A percentile compares a stretch with the other conserved stretches of the same genome.
Evolutionary conservation across 306 rosid genomes (phyloP).

Genomic region (Corylus americana): DNA sequence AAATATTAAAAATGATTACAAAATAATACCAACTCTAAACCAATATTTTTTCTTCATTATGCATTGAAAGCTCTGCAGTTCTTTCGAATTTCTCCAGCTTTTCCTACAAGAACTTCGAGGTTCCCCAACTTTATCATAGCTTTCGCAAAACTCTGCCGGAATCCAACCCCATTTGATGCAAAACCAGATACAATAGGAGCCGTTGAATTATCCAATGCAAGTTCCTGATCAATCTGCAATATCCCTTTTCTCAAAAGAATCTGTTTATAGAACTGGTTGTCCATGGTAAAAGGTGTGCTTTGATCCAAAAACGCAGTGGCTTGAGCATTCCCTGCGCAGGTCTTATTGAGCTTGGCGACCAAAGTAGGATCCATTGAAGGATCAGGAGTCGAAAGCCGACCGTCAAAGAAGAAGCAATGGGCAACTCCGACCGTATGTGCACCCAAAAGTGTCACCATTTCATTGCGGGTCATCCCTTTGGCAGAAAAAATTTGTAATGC

Average conservation of each 20-base stretch:
- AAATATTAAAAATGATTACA: too few species aligned
- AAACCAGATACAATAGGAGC: slow-evolving; percentile 29
- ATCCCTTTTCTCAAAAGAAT: slow-evolving; percentile 38
- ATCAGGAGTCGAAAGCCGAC: slow-evolving; percentile 37
- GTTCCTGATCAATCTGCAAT: slow-evolving; percentile 48
- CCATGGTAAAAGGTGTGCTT: slow-evolving; percentile 38
- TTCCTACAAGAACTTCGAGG: slow-evolving; percentile 38
- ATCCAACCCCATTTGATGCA: slow-evolving; percentile 22
- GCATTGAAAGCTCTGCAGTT: slow-evolving; percentile 51
- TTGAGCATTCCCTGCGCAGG: slow-evolving; percentile 3
- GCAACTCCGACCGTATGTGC: slow-evolving; percentile 61
- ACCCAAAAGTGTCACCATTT: slow-evolving; percentile 63
- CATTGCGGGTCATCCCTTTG: slow-evolving; percentile 38
- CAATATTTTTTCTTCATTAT: background rate
- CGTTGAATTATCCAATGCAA: slow-evolving; percentile 35
- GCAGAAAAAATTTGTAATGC: background rate
- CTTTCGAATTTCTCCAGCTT: slow-evolving; percentile 45
- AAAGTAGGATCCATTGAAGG: slow-evolving; percentile 50
- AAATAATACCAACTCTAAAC: background rate
- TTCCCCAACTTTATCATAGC: slow-evolving; percentile 51
- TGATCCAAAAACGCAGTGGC: slow-evolving; percentile 51
- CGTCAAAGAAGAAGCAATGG: slow-evolving; percentile 45
- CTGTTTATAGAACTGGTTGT: slow-evolving; percentile 42
- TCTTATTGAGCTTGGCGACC: slow-evolving; percentile 15
- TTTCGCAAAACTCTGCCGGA: slow-evolving; percentile 33